Evolutionary conservation across 2,329 filamentous ascomycete genomes (phyloP).

Genomic region (Diplodia seriata): DNA sequence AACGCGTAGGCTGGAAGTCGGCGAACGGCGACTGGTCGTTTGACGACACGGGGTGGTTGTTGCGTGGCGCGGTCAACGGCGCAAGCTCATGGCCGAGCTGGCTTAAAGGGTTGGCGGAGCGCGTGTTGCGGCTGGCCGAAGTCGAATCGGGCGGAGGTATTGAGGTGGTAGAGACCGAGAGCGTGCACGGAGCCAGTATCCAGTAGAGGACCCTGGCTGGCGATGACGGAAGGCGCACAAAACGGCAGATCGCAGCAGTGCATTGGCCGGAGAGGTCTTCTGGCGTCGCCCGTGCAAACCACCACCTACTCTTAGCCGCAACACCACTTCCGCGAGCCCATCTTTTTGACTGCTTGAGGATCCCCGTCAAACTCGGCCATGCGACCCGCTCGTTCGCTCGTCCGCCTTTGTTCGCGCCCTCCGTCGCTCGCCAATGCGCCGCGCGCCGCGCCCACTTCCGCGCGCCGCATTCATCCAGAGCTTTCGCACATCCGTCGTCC

Average conservation of each 20-base stretch:
- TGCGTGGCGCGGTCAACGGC: slow-evolving; percentile 3
- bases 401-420: slow-evolving; percentile 37
- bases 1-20: neutral
- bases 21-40: slow-evolving; percentile 1
- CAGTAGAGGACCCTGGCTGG: slow-evolving; percentile 13
- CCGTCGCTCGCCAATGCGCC: slow-evolving; percentile 36
- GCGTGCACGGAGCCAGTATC: slow-evolving; percentile 6
- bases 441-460: slow-evolving; percentile 18
- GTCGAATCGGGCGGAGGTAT: slow-evolving; percentile 8
- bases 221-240: slow-evolving; percentile 29
- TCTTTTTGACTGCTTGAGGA: neutral
- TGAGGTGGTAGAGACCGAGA: neutral
- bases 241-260: neutral
- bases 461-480: slow-evolving; percentile 32
- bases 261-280: slow-evolving; percentile 18
- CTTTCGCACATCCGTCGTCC: slow-evolving; percentile 31
- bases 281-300: slow-evolving; percentile 17
- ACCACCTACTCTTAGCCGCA: neutral
- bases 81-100: slow-evolving; percentile 21
- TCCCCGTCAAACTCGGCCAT: slow-evolving; percentile 35
- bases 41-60: neutral
- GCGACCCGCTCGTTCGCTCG: slow-evolving; percentile 38
- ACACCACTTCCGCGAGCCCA: slow-evolving; percentile 3
- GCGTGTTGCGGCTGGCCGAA: neutral
- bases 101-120: neutral